Evolutionary conservation across 257 asterid species (phyloP).

Genomic region (Mitragyna speciosa): DNA sequence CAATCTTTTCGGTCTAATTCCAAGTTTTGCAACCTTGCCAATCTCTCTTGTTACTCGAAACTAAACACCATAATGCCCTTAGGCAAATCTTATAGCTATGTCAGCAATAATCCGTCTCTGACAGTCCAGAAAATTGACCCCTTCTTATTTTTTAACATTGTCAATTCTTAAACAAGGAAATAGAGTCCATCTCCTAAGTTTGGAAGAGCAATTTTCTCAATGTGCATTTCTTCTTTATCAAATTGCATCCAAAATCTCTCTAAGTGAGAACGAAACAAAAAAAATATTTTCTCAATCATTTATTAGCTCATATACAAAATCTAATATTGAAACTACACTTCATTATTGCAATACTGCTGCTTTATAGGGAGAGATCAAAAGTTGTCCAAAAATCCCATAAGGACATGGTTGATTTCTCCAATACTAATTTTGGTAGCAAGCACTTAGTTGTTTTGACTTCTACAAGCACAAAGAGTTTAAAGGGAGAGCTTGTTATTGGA

Average conservation of each 20-base stretch:
- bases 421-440: slow-evolving; percentile 12
- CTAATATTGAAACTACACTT: slow-evolving; percentile 22
- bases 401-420: slow-evolving; percentile 41
- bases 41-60: slow-evolving; percentile 9
- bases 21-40: slow-evolving; percentile 14
- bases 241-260: slow-evolving; percentile 28
- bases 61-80: not conserved
- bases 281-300: slow-evolving; percentile 29
- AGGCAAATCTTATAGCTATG: not conserved
- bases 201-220: slow-evolving; percentile 29
- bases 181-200: slow-evolving; percentile 30
- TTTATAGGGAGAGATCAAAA: slow-evolving; percentile 36
- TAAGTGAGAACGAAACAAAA: not conserved
- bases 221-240: slow-evolving; percentile 44
- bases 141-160: slow-evolving; percentile 31
- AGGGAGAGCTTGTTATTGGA: slow-evolving; percentile 4
- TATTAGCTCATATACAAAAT: slow-evolving; percentile 9
- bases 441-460: slow-evolving; percentile 26
- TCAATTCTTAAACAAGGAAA: slow-evolving; percentile 26
- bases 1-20: not conserved
- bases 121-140: slow-evolving; percentile 18
- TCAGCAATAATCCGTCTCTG: not conserved
- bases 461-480: slow-evolving; percentile 21
- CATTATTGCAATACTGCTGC: slow-evolving; percentile 28
- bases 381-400: slow-evolving; percentile 35